Evolutionary conservation across 1,284 basidiomycete genomes (phyloP), one percentile per base, ranked within the genome.

Genomic region (Ceratorhiza oryzae-sativae): DNA sequence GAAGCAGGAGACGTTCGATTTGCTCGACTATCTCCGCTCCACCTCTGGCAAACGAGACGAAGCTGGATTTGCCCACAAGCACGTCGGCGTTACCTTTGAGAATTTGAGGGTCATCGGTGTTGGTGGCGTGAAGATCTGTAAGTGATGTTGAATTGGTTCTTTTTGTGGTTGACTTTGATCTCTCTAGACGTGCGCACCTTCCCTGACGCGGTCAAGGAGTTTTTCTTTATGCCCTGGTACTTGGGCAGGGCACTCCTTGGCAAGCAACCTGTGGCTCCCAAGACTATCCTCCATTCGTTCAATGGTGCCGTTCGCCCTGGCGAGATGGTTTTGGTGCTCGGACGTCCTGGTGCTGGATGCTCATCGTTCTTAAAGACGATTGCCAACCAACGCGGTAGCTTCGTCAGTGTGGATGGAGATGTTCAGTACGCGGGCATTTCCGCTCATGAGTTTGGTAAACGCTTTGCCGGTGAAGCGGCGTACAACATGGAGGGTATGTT

Each of bases 71-170:
- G 87, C 88, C 76, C 89, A 90, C 80, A 96, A 96, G 82, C 87
- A 89, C 75, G 90, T 94, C 42, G 92, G 92, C 42, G 91, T 94
- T 34, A 87, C 87, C 27, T 94, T 92, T 90, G 85, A 92, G 63
- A 83, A 89, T 75, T 80, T 93, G 0, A 84, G 89, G 71, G 93
- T 95, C 56, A 58, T 30, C 18, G 32, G 53, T 71, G 70, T 58
- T 15, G 55, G 58, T n/a, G 71, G 46, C 48, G 39, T 71, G 5
- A 72, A 90, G 87, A 84, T 90, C 73, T 89, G 76, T 81, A 80
- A 75, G 80, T 82, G 77, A 76, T 81, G 72, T 80, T 80, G 78
- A 79, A 15, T 78, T 77, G 36, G 36, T 9, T 73, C 58, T 78
- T 78, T 62, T 51, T 77, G 4, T 77, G 79, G 42, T 79, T 79